Conservation (phyloP, 352 stramenopile genomes). For the Globisporangium megalacanthum region DNA sequence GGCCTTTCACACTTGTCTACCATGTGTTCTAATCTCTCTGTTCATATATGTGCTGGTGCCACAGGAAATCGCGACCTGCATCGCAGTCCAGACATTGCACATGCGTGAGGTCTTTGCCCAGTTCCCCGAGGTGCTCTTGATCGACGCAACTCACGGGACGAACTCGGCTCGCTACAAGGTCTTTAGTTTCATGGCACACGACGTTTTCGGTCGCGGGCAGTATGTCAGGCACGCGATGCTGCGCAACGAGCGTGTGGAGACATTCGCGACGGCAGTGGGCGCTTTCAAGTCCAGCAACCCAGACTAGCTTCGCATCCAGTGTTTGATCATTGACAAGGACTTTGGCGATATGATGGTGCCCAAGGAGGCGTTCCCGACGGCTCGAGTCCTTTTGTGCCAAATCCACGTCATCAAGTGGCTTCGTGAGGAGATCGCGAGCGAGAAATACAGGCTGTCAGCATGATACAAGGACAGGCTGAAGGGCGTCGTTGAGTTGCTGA, state of each 20-base stretch:
- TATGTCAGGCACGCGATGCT: too few species aligned
- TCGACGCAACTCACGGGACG: not conserved
- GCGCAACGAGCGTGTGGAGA: too few species aligned
- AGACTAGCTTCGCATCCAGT: too few species aligned
- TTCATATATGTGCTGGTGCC: not conserved
- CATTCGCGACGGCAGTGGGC: too few species aligned
- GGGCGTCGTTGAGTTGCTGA: conserved; percentile 5
- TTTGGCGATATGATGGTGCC: too few species aligned
- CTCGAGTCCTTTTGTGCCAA: too few species aligned
- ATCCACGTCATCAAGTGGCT: too few species aligned
- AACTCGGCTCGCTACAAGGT: not conserved
- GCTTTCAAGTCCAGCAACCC: too few species aligned
- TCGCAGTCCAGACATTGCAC: not conserved
- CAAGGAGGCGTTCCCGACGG: too few species aligned
- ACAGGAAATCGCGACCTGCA: not conserved
- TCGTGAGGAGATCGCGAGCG: conserved; percentile 7
- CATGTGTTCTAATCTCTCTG: not conserved
- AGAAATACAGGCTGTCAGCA: conserved; percentile 9
- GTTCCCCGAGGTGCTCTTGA: not conserved
- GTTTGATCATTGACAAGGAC: too few species aligned
- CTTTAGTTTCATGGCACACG: not conserved
- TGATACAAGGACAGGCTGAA: conserved; percentile 19
- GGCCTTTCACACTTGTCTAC: too few species aligned
- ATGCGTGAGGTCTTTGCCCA: not conserved
- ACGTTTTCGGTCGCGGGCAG: too few species aligned